Conservation (phyloP, 139 green algal genomes). For the Gonium pectorale region DNA sequence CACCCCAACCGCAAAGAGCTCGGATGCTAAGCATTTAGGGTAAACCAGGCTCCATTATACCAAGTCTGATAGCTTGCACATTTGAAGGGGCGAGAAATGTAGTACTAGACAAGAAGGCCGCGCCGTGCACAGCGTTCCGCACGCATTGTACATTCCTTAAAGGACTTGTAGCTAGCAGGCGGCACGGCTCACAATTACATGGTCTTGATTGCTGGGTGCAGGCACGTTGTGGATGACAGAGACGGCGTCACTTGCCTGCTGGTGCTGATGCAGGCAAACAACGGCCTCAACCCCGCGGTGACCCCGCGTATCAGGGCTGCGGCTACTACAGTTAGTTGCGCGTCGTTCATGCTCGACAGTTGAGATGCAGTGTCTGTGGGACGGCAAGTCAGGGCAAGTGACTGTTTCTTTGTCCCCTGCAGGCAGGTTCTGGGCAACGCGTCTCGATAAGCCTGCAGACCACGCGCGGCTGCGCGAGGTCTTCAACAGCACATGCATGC, state of each 20-base stretch:
- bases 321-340: constrained; percentile 5
- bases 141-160: too few species aligned
- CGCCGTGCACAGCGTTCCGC: too few species aligned
- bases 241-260: background rate
- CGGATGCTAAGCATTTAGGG: background rate
- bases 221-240: background rate
- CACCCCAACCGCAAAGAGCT: background rate
- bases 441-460: background rate
- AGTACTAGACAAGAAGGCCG: too few species aligned
- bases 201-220: background rate
- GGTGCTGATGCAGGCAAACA: background rate
- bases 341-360: background rate
- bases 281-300: background rate
- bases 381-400: too few species aligned
- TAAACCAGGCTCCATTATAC: background rate
- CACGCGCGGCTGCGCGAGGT: background rate
- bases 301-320: background rate
- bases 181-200: too few species aligned
- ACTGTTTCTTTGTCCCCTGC: background rate
- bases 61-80: too few species aligned
- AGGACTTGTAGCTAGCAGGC: too few species aligned
- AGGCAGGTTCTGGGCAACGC: background rate
- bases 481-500: background rate
- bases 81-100: too few species aligned
- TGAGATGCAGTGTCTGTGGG: too few species aligned